Evolutionary conservation across 192 early-diverging fungal genomes (phyloP), one percentile per base, ranked within the genome.

Genomic region (Entomortierella chlamydospora): DNA sequence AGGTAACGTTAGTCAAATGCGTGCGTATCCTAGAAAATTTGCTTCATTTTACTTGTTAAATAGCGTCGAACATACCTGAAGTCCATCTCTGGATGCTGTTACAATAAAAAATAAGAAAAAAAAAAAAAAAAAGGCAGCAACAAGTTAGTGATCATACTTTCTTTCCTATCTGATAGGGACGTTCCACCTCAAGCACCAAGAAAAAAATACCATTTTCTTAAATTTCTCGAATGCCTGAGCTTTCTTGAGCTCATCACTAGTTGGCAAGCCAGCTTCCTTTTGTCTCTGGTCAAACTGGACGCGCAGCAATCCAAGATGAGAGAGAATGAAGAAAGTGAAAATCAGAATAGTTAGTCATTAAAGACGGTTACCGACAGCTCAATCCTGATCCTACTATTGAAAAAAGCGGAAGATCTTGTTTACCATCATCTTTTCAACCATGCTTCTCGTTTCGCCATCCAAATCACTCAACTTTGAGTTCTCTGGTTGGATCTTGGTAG

Each of bases 341-440:
- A 1, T 26, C 15, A 1, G 42, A 28, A 29, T 15, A 25, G n/a
- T n/a, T n/a, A n/a, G n/a, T n/a, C n/a, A n/a, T n/a, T n/a, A n/a
- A n/a, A n/a, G n/a, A n/a, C n/a, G n/a, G n/a, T n/a, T n/a, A n/a
- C n/a, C n/a, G n/a, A n/a, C n/a, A n/a, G n/a, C n/a, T n/a, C n/a
- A n/a, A n/a, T n/a, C n/a, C n/a, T n/a, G n/a, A n/a, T n/a, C n/a
- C n/a, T n/a, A n/a, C n/a, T n/a, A n/a, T n/a, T n/a, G n/a, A n/a
- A n/a, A n/a, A n/a, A n/a, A n/a, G n/a, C n/a, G n/a, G n/a, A n/a
- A n/a, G n/a, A n/a, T n/a, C n/a, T n/a, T n/a, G 18, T 56, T 57
- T 85, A 95, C 94, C 94, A 97, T 95, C 95, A 97, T 97, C 77
- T 97, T 97, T 68, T 97, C 95, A 33, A 97, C 94, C 95, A 97